These are phyloP conservation scores for Suillus subalutaceus DNA, from an alignment of 768 basidiomycete genomes.

Conservation along the genomic window DNA sequence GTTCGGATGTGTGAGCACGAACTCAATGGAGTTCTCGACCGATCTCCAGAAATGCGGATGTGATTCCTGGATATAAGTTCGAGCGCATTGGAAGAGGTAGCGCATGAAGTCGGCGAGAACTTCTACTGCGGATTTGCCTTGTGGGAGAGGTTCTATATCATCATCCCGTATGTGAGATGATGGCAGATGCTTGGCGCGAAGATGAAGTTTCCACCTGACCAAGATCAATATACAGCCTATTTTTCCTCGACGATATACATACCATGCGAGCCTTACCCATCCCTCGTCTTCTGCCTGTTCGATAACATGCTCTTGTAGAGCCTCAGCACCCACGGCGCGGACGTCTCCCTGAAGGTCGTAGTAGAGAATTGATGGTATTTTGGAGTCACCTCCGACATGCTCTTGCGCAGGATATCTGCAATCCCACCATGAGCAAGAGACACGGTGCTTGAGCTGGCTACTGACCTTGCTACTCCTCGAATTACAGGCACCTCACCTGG, in stretches of 20 bases:
- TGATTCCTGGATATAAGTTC: slow-evolving; percentile 24
- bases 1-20: slow-evolving; percentile 33
- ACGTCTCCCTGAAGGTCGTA: slow-evolving; percentile 45
- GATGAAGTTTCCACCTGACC: slow-evolving; percentile 38
- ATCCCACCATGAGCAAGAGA: neutral
- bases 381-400: slow-evolving; percentile 47
- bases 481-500: slow-evolving; percentile 38
- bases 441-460: neutral
- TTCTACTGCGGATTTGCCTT: slow-evolving; percentile 20
- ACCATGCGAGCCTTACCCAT: slow-evolving; percentile 46
- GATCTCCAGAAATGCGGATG: slow-evolving; percentile 36
- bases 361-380: slow-evolving; percentile 51
- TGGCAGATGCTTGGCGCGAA: slow-evolving; percentile 31
- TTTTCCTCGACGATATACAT: neutral
- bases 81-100: slow-evolving; percentile 29
- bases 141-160: slow-evolving; percentile 29
- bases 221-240: neutral
- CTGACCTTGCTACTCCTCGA: slow-evolving; percentile 29
- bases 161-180: slow-evolving; percentile 26
- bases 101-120: slow-evolving; percentile 30
- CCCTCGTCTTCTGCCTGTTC: slow-evolving; percentile 41
- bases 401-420: slow-evolving; percentile 50
- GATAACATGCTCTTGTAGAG: slow-evolving; percentile 35
- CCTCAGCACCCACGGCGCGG: slow-evolving; percentile 48
- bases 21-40: slow-evolving; percentile 22